phyloP scores from a whole-genome alignment of 2,329 filamentous ascomycete genomes.

The Exophiala xenobiotica region DNA sequence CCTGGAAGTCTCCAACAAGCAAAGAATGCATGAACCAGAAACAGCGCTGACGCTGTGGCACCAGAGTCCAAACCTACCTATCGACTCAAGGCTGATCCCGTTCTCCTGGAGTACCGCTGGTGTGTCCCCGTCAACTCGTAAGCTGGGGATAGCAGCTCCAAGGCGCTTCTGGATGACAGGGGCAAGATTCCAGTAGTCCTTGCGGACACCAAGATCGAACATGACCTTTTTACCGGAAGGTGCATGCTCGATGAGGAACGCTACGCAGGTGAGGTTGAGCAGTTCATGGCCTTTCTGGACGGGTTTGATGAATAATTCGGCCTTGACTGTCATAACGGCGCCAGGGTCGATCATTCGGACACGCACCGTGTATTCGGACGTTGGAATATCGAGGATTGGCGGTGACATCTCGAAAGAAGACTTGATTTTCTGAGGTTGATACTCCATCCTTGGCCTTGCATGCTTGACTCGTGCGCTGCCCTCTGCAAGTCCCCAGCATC shows the following conservation, averaged over 20 bases:
- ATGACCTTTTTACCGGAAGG: conserved; percentile 21
- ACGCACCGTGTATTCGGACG: conserved; percentile 1
- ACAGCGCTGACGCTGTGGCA: too few relatives aligned
- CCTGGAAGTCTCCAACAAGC: too few relatives aligned
- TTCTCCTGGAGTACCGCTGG: conserved; percentile 24
- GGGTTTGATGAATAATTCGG: conserved; percentile 20
- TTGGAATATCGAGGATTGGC: not conserved
- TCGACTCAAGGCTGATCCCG: conserved; percentile 11
- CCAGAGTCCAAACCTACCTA: conserved; percentile 17
- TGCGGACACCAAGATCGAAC: conserved; percentile 38
- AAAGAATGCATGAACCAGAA: too few relatives aligned
- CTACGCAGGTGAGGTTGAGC: conserved; percentile 15
- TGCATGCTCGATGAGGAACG: conserved; percentile 23
- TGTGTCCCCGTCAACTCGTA: conserved; percentile 26
- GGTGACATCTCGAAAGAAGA: not conserved
- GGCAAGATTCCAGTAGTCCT: conserved; percentile 32
- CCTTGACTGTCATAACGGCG: conserved; percentile 15
- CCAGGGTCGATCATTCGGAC: conserved; percentile 19
- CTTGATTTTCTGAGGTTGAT: not conserved
- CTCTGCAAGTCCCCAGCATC: too few relatives aligned
- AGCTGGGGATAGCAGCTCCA: conserved; percentile 19
- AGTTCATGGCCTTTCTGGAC: conserved; percentile 16
- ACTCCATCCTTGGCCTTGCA: not conserved
- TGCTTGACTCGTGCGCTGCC: too few relatives aligned
- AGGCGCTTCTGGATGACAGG: conserved; percentile 16